Evolutionary conservation across 2,329 filamentous ascomycete genomes (phyloP).

Genomic region (Xylaria sp.): DNA sequence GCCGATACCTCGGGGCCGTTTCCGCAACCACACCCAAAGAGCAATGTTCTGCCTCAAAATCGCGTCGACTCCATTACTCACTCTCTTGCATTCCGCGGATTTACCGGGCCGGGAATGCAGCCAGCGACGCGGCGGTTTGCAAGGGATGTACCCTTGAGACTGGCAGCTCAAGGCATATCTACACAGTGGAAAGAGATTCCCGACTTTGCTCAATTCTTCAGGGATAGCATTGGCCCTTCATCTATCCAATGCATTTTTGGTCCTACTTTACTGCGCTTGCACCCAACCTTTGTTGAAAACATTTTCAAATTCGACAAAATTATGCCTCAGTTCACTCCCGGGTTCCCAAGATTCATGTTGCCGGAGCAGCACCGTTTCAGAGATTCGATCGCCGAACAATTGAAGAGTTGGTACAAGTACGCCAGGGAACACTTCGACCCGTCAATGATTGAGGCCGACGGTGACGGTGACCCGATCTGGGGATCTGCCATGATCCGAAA

Average conservation of each 20-base stretch:
- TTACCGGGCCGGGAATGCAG: conserved; percentile 35
- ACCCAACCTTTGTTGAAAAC: conserved; percentile 34
- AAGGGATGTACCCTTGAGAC: conserved; percentile 19
- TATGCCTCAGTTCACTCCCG: conserved; percentile 32
- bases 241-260: conserved; percentile 37
- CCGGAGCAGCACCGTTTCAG: conserved; percentile 31
- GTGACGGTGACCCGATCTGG: conserved; percentile 40
- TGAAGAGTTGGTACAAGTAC: conserved; percentile 39
- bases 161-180: conserved; percentile 26
- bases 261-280: conserved; percentile 33
- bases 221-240: conserved; percentile 27
- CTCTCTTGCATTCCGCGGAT: conserved; percentile 26
- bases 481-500: conserved; percentile 37
- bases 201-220: conserved; percentile 35
- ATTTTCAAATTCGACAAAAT: conserved; percentile 36
- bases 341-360: conserved; percentile 32
- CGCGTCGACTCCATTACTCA: conserved; percentile 37
- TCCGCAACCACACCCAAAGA: conserved; percentile 30
- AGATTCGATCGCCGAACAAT: conserved; percentile 21
- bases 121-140: conserved; percentile 30
- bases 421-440: conserved; percentile 34
- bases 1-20: conserved; percentile 39
- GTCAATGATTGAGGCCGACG: conserved; percentile 32
- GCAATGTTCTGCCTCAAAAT: conserved; percentile 31
- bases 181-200: conserved; percentile 32